Evolutionary conservation across 2,329 filamentous ascomycete genomes (phyloP).

Genomic region (Cercospora zeina): DNA sequence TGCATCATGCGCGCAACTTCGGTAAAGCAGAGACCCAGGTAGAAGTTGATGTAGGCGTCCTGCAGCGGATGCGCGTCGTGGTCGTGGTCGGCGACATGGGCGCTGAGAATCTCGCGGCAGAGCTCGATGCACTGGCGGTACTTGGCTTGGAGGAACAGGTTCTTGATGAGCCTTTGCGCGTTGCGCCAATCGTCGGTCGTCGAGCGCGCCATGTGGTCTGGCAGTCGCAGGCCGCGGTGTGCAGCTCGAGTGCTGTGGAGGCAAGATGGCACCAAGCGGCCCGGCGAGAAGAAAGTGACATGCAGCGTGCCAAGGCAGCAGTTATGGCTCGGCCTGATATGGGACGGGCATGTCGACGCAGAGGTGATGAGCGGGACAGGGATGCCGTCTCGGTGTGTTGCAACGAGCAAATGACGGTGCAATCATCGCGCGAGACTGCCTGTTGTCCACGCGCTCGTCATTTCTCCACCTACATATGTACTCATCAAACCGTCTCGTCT

Average conservation of each 20-base stretch:
- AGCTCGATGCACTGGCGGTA: conserved; percentile 39
- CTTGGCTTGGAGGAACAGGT: conserved; percentile 33
- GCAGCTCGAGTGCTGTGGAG: not conserved
- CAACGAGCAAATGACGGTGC: too few relatives aligned
- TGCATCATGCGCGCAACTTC: conserved; percentile 50
- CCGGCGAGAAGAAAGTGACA: not conserved
- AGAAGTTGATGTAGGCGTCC: conserved; percentile 48
- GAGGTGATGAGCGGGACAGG: not conserved
- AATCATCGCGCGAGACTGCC: too few relatives aligned
- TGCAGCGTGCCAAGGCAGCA: not conserved
- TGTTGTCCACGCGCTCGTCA: not conserved
- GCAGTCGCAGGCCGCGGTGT: not conserved
- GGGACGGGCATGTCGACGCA: not conserved
- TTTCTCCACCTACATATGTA: not conserved
- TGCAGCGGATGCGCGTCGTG: conserved; percentile 28
- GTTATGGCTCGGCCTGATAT: not conserved
- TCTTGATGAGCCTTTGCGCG: conserved; percentile 38
- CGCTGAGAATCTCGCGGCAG: conserved; percentile 34
- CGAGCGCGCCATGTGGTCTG: conserved; percentile 5
- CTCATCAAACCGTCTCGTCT: not conserved
- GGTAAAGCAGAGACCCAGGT: conserved; percentile 50
- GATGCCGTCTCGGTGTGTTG: not conserved
- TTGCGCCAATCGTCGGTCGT: conserved; percentile 8
- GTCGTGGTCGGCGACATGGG: conserved; percentile 11
- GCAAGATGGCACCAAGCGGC: not conserved